Evolutionary conservation across 2,329 filamentous ascomycete species (phyloP), one percentile per base, ranked within the genome.

Genomic region (Aspergillus ustus): DNA sequence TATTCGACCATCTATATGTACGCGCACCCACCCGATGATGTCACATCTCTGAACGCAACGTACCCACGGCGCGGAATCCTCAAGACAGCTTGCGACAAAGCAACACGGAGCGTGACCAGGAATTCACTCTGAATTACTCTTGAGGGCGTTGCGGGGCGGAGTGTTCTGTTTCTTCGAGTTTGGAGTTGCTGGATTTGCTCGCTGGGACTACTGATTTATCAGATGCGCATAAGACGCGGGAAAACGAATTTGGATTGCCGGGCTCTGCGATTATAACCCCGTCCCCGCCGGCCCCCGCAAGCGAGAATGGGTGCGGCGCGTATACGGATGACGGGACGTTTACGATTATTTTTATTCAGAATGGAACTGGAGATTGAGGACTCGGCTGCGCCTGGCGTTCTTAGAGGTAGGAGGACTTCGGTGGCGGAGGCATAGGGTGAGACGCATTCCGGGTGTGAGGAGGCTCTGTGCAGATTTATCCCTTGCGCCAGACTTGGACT

Each of bases 251-350:
- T 52, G 49, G 34, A 52, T 34, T 34, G 34, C 49, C 49, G n/a
- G 49, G 9, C 29, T 52, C 3, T 34, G 25, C 29, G 49, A 52
- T n/a, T 52, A 52, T 34, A 52, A 52, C 29, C 49, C 49, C 4
- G 9, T 19, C 4, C 34, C 49, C 17, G 49, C n/a, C 49, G 28
- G 28, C 7, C 19, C 49, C 49, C 2, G 28, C 20, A 3, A 19
- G 17, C 28, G 28, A 37, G 28, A 52, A 52, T 20, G 49, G 49
- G 9, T 52, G 49, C 31, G 50, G 50, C 31, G 50, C 50, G 6
- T 31, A 52, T 22, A 52, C 50, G 29, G 50, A 52, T 37, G 40
- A 52, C 50, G 50, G 50, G 2, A 52, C 50, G 6, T 52, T 52
- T 15, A 52, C n/a, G 5, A 22, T 52, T 19, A 43, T 52, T 2